Evolutionary conservation across 2,329 filamentous ascomycete genomes (phyloP), one percentile per base, ranked within the genome.

Genomic region (Beauveria sp.): DNA sequence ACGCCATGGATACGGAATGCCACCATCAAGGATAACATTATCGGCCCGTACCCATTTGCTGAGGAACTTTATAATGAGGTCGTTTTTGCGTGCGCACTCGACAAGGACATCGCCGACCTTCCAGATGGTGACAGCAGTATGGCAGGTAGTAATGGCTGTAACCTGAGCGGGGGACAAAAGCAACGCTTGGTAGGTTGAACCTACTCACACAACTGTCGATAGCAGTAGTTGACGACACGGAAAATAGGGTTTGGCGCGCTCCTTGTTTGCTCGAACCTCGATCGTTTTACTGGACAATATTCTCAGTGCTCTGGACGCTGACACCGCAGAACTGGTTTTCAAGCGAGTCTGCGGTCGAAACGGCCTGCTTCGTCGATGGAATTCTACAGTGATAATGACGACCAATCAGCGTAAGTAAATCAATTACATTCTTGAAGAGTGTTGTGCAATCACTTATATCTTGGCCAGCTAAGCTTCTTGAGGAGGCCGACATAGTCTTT

Each of bases 271-370:
- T 4, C 62, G 53, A 1, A 48, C 34, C 16, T 60, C 62, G 3
- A 60, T 65, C 1, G 18, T 64, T 5, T 3, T 65, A 16, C 42
- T 66, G 0, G 65, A 66, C 8, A 61, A 66, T 6, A 49, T 61
- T 3, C 58, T 66, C 22, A 66, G 62, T 22, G 58, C 65, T 22
- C 38, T 66, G 3, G 65, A 65, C n/a, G 54, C 45, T 1, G 26
- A 34, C 5, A 66, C 65, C 1, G 60, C 64, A 1, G 48, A 14
- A 12, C 49, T 4, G 0, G 43, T 66, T 14, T 12, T 60, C 0
- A 5, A 48, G 1, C 60, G 62, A 2, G 46, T 66, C 3, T 10
- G 62, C 5, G 65, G 65, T 2, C 34, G 38, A 0, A 40, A 59
- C 9, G 65, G 65, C 1, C 18, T 65, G 1, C 49, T 65, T 22